Base-by-base conservation (phyloP, 164 flowering plant species). In the Brasenia schreberi region DNA sequence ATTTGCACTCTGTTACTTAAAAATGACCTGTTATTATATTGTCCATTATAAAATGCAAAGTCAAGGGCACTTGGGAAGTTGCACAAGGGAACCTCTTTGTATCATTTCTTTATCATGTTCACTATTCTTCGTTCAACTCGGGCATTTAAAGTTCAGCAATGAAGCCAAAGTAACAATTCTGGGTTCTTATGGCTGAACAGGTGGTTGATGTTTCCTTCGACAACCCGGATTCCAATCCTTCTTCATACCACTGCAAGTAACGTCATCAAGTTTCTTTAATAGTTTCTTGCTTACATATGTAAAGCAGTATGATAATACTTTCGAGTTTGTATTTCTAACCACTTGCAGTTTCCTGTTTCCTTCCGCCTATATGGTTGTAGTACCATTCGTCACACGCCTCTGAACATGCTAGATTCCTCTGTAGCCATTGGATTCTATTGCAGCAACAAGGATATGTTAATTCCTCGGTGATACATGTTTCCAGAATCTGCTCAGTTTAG, bases 391-490 rank as follows among this genome's bases (percentile, higher is more conserved):
- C 81, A 86, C 65, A 76, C 90, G 68, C 83, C 87, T 9, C 74
- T 93, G 5, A 90, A 85, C 10, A 77, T 77, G n/a, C 81, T 93
- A 62, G 98, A 93, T 78, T 84, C 98, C 66, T 93, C 98, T 14
- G 67, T 90, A 80, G 97, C 97, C n/a, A 82, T 93, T 68, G 96
- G 98, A 33, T 93, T 93, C 74, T 93, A 83, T 60, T 93, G 98
- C 73, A 79, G 85, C 60, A 86, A 84, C 79, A 88, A 81, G 85
- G 89, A 96, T 85, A 60, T 60, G 63, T 19, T 60, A 11, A 56
- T 56, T 56, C 27, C 27, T 23, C 27, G 27, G 27, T 23, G 27
- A 23, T 7, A 53, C 59, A 56, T 56, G 59, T 56, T 56, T 2
- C 59, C 16, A 56, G 1, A 56, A 56, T 56, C 16, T 11, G n/a